These are phyloP conservation scores for Trichoderma arundinaceum DNA, from an alignment of 2,329 filamentous ascomycete species.

Conservation along the genomic window DNA sequence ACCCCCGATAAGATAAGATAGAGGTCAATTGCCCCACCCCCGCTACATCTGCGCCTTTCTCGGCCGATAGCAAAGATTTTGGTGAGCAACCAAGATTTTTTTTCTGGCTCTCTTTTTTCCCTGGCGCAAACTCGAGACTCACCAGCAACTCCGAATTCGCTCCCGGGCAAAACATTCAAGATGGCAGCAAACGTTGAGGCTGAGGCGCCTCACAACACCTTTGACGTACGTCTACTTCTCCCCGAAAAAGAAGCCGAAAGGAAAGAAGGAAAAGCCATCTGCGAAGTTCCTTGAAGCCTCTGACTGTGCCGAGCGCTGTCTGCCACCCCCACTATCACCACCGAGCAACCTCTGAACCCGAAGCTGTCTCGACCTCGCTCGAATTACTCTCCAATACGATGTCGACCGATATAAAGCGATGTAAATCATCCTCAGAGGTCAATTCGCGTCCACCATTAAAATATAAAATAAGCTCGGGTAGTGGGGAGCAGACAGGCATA, in stretches of 20 bases:
- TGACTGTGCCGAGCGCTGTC: conserved; percentile 5
- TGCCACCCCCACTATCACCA: background rate
- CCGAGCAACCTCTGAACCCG: background rate
- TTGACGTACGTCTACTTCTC: conserved; percentile 26
- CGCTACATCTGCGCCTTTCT: conserved; percentile 6
- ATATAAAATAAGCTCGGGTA: background rate
- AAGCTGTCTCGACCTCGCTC: conserved; percentile 4
- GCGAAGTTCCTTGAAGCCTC: conserved; percentile 2
- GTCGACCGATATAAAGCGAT: background rate
- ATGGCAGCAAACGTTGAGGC: conserved; percentile 26
- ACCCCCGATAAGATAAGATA: conserved; percentile 19
- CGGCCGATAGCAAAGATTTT: conserved; percentile 14
- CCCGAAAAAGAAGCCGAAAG: background rate
- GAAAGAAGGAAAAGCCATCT: background rate
- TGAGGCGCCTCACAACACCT: conserved; percentile 33
- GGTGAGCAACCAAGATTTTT: conserved; percentile 13
- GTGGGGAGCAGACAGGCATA: background rate
- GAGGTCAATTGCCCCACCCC: conserved; percentile 1
- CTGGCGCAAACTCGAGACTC: conserved; percentile 20
- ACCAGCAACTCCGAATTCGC: conserved; percentile 10
- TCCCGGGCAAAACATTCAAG: conserved; percentile 9
- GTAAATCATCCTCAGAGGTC: background rate
- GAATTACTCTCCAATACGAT: background rate
- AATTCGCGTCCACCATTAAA: background rate
- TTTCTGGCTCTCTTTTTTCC: background rate